A percentile compares a stretch with the other conserved stretches of the same genome.
These are phyloP conservation scores for Fusarium gaditjirri DNA, from an alignment of 2,329 filamentous ascomycete genomes.

Conservation along the genomic window DNA sequence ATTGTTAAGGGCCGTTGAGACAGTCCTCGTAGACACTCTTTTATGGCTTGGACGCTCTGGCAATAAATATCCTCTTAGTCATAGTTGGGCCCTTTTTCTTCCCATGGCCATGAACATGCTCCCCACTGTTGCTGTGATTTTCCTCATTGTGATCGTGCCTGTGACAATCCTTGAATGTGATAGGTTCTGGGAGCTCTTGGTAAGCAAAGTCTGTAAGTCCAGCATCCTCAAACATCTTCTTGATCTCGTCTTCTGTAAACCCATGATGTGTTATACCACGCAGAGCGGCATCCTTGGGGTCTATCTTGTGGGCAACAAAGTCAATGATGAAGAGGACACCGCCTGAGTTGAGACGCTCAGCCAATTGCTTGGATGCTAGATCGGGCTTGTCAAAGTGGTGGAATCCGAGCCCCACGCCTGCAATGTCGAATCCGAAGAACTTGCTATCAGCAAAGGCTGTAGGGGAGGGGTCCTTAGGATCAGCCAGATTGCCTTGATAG, in stretches of 20 bases:
- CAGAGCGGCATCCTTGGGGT: slow-evolving; percentile 35
- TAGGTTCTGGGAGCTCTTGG: slow-evolving; percentile 61
- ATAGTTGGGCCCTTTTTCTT: not conserved
- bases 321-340: slow-evolving; percentile 76
- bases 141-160: slow-evolving; percentile 20
- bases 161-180: slow-evolving; percentile 52
- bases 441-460: slow-evolving; percentile 66
- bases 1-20: not conserved
- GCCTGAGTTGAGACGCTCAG: slow-evolving; percentile 69
- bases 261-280: slow-evolving; percentile 73
- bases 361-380: slow-evolving; percentile 67
- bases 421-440: slow-evolving; percentile 77
- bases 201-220: slow-evolving; percentile 70
- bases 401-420: slow-evolving; percentile 70
- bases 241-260: slow-evolving; percentile 70
- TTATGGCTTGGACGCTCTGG: slow-evolving; percentile 57
- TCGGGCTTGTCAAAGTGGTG: slow-evolving; percentile 76
- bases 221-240: slow-evolving; percentile 70
- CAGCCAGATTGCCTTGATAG: slow-evolving; percentile 67
- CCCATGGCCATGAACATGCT: slow-evolving; percentile 19
- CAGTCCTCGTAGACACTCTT: not conserved
- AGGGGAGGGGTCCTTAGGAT: slow-evolving; percentile 58
- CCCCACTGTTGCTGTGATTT: slow-evolving; percentile 1
- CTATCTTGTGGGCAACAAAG: slow-evolving; percentile 66
- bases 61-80: slow-evolving; percentile 54